Percentiles rank a stretch among this genome's conserved stretches.
Evolutionary conservation across 1,139 yeast species (phyloP).

Genomic region (Taiozyma sp.): DNA sequence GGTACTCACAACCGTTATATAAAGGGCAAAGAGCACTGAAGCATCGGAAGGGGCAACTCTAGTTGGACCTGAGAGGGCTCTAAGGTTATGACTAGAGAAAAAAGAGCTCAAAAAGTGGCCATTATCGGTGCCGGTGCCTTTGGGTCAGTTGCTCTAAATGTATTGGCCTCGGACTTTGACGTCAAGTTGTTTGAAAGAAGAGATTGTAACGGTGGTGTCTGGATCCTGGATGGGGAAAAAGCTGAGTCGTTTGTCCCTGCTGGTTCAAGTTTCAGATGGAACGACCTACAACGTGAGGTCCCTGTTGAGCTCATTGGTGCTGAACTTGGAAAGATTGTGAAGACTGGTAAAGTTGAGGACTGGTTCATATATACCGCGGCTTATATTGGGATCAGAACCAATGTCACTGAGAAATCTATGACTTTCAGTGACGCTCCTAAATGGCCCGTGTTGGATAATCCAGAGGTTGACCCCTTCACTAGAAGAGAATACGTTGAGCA

Average conservation of each 20-base stretch:
- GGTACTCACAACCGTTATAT: background rate
- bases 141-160: slow-evolving; percentile 17
- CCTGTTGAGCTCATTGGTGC: slow-evolving; percentile 17
- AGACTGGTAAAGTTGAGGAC: slow-evolving; percentile 12
- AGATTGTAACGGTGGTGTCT: slow-evolving; percentile 29
- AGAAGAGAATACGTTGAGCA: slow-evolving; percentile 8
- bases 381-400: slow-evolving; percentile 38
- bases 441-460: slow-evolving; percentile 6
- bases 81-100: background rate
- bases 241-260: slow-evolving; percentile 17
- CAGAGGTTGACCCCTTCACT: slow-evolving; percentile 6
- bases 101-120: slow-evolving; percentile 15
- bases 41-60: background rate
- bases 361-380: slow-evolving; percentile 23
- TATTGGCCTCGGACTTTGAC: slow-evolving; percentile 15
- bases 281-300: slow-evolving; percentile 10
- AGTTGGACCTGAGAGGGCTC: too few relatives aligned
- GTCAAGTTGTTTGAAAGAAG: slow-evolving; percentile 31
- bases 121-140: slow-evolving; percentile 30
- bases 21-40: background rate
- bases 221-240: slow-evolving; percentile 21
- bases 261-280: slow-evolving; percentile 10
- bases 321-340: slow-evolving; percentile 6
- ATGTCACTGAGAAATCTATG: slow-evolving; percentile 39
- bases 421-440: slow-evolving; percentile 31